These are phyloP conservation scores for Pythium sp. DNA, from an alignment of 352 stramenopile species.

Conservation along the genomic window DNA sequence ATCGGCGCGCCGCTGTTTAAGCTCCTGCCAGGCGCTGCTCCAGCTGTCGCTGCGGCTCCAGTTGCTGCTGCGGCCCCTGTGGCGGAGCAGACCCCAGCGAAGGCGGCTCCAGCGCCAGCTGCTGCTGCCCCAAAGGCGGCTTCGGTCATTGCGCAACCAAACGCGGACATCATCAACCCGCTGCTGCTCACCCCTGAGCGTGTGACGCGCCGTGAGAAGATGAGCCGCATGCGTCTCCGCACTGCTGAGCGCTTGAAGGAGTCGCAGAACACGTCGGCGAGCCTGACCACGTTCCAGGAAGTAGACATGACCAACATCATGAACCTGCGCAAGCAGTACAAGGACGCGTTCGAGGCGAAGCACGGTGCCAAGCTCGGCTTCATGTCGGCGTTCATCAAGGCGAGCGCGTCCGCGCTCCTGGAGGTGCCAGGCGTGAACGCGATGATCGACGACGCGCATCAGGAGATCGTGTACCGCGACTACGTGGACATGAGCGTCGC, in stretches of 20 bases:
- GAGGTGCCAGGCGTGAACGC: constrained; percentile 97
- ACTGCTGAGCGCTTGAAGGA: constrained; percentile 97
- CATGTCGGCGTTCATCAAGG: constrained; percentile 99
- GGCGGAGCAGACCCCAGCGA: background rate
- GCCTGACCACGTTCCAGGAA: constrained; percentile 99
- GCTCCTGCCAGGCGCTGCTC: constrained; percentile 72
- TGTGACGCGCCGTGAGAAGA: constrained; percentile 91
- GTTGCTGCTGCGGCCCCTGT: constrained; percentile 10
- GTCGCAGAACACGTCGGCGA: constrained; percentile 97
- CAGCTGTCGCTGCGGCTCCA: constrained; percentile 21
- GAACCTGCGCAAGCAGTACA: constrained; percentile 92
- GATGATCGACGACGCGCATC: constrained; percentile 96
- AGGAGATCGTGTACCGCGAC: constrained; percentile 99
- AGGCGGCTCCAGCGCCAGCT: constrained; percentile 17
- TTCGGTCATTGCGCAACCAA: constrained; percentile 16
- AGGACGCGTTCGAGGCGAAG: constrained; percentile 96
- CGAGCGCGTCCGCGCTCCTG: constrained; percentile 89
- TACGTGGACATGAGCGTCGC: constrained; percentile 98
- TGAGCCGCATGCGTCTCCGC: constrained; percentile 97
- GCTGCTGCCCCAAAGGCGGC: constrained; percentile 22
- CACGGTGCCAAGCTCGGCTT: constrained; percentile 99
- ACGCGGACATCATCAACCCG: constrained; percentile 24
- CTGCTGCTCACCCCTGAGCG: constrained; percentile 51
- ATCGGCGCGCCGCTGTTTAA: constrained; percentile 92
- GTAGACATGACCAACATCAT: constrained; percentile 98